phyloP scores from a whole-genome alignment of 139 green algal genomes.

The Chlorella sp. region DNA sequence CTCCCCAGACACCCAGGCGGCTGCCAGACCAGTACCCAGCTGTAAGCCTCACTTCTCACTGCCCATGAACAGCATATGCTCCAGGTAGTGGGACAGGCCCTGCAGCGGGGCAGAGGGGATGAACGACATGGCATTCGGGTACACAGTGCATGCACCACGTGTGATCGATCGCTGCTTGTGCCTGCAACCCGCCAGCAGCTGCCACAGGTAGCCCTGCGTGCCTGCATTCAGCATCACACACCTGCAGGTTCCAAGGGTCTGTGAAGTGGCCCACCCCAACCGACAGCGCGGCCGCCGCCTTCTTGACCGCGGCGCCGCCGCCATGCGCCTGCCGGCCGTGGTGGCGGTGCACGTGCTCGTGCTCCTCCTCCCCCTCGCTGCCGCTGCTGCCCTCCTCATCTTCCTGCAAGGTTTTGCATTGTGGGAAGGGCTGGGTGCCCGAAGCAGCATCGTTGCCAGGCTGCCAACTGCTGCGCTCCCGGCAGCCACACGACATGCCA shows the following conservation, averaged over 20 bases:
- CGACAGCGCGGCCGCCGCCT: conserved; percentile 92
- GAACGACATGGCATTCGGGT: no score
- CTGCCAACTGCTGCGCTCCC: no score
- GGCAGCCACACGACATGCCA: no score
- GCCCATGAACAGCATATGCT: conserved; percentile 99
- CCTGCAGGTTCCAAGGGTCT: conserved; percentile 84
- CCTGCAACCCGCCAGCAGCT: background rate
- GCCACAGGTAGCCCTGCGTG: background rate
- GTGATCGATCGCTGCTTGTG: background rate
- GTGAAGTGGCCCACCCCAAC: conserved; percentile 91
- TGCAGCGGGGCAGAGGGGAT: no score
- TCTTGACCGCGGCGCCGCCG: conserved; percentile 36
- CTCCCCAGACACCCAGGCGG: no score
- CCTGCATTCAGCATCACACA: conserved; percentile 13
- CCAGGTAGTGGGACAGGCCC: conserved; percentile 93
- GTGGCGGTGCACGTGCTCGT: conserved; percentile 42
- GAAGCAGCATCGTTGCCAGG: no score
- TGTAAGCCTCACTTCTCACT: conserved; percentile 58
- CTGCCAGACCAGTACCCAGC: no score
- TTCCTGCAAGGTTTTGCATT: no score
- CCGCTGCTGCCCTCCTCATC: conserved; percentile 48
- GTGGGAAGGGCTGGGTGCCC: no score
- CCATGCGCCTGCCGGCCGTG: conserved; percentile 14
- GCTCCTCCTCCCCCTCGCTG: conserved; percentile 25
- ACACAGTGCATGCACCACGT: no score